phyloP scores from a whole-genome alignment of 768 basidiomycete genomes.

The Suillus clintonianus region DNA sequence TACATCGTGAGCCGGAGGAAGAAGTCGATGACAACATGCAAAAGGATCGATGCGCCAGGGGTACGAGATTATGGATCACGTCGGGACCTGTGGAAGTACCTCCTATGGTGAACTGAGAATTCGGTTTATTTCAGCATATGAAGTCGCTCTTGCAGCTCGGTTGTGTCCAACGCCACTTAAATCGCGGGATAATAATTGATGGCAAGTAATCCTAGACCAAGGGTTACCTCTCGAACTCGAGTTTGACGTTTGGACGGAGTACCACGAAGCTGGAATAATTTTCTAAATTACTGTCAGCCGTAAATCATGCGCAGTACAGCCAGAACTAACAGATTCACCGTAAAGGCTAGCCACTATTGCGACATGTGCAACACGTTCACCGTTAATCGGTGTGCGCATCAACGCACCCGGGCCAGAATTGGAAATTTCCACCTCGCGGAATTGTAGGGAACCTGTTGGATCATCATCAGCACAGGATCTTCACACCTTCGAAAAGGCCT shows the following conservation, averaged over 20 bases:
- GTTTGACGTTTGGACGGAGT: background rate
- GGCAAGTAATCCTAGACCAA: background rate
- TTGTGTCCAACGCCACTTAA: background rate
- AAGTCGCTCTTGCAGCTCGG: background rate
- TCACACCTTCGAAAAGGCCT: background rate
- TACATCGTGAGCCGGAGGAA: background rate
- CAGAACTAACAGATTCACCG: background rate
- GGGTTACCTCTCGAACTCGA: background rate
- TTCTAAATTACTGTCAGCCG: background rate
- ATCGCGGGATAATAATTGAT: background rate
- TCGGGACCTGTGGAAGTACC: background rate
- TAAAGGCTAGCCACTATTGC: background rate
- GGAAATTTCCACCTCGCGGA: background rate
- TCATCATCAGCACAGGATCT: background rate
- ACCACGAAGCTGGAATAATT: background rate
- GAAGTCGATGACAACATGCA: background rate
- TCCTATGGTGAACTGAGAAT: background rate
- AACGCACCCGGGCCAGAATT: background rate
- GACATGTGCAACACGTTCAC: background rate
- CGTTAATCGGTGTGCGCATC: too few species aligned
- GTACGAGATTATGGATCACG: background rate
- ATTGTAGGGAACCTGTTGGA: background rate
- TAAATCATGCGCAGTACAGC: background rate
- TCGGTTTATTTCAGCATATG: background rate
- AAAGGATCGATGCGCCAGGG: background rate